A percentile compares a stretch with the other conserved stretches of the same genome.
phyloP scores from a whole-genome alignment of 306 rosid genomes.

The Rosa persica region DNA sequence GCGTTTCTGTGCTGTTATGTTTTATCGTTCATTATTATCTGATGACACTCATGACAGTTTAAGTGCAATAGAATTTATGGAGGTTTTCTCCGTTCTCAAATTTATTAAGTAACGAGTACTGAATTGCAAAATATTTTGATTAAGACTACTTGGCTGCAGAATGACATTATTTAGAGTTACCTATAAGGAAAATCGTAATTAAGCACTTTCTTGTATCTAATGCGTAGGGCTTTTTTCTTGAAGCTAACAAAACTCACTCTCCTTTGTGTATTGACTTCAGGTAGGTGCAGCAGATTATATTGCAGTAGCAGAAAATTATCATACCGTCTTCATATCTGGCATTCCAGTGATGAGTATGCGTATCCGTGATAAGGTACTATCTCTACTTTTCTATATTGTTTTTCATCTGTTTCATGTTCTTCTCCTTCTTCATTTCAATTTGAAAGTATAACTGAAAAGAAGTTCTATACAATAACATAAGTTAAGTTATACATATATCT shows the following conservation, averaged over 20 bases:
- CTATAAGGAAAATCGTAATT: neutral
- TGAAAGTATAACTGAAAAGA: neutral
- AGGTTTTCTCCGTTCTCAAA: neutral
- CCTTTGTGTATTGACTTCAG: slow-evolving; percentile 46
- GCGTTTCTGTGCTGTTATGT: neutral
- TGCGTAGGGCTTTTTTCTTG: neutral
- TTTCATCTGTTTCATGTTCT: slow-evolving; percentile 3
- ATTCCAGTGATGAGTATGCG: slow-evolving; percentile 96
- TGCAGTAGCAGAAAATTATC: slow-evolving; percentile 91
- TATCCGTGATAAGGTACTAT: slow-evolving; percentile 79
- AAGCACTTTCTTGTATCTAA: no score
- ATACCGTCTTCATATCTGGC: slow-evolving; percentile 79
- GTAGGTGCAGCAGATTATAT: slow-evolving; percentile 98
- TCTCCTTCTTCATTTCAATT: neutral
- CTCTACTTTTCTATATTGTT: neutral
- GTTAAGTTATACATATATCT: neutral
- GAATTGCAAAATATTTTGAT: neutral
- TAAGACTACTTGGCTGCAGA: neutral
- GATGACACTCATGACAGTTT: slow-evolving; percentile 2
- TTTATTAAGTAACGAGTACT: neutral
- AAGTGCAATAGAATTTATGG: neutral
- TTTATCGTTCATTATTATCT: neutral
- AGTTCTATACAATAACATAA: neutral
- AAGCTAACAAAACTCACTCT: neutral
- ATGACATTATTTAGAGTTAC: neutral